phyloP scores from a whole-genome alignment of 2,329 filamentous ascomycete genomes.

The Clonostachys rosea region DNA sequence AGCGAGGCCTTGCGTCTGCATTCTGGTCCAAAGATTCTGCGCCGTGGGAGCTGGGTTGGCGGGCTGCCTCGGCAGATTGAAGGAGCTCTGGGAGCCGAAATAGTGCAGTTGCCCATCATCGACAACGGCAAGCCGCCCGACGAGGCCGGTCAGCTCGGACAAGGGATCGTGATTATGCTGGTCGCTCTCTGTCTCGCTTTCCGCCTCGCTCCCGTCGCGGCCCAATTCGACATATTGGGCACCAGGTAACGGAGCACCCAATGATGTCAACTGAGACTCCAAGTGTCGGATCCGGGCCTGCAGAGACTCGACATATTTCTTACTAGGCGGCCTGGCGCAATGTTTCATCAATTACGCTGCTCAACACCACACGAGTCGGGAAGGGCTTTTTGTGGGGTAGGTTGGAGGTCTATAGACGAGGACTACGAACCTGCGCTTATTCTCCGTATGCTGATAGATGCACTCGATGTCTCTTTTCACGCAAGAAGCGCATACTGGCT shows the following conservation, averaged over 20 bases:
- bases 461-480: slow-evolving; percentile 3
- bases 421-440: slow-evolving; percentile 6
- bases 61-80: slow-evolving; percentile 7
- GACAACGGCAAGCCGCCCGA: slow-evolving; percentile 6
- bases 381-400: no score
- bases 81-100: slow-evolving; percentile 14
- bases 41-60: neutral
- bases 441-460: slow-evolving; percentile 6
- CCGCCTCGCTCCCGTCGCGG: slow-evolving; percentile 1
- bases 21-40: neutral
- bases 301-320: slow-evolving; percentile 13
- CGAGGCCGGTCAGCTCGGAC: slow-evolving; percentile 7
- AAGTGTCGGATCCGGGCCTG: slow-evolving; percentile 8
- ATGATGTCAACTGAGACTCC: slow-evolving; percentile 6
- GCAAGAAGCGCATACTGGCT: slow-evolving; percentile 6
- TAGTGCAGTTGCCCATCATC: slow-evolving; percentile 14
- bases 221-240: neutral
- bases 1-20: slow-evolving; percentile 5
- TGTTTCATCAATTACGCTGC: neutral
- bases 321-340: slow-evolving; percentile 11
- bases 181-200: neutral
- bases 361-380: no score
- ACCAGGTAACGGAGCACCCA: neutral
- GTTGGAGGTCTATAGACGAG: neutral
- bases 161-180: slow-evolving; percentile 4